Conservation (phyloP, 2,329 filamentous ascomycete genomes). For the Dendryphion nanum region DNA sequence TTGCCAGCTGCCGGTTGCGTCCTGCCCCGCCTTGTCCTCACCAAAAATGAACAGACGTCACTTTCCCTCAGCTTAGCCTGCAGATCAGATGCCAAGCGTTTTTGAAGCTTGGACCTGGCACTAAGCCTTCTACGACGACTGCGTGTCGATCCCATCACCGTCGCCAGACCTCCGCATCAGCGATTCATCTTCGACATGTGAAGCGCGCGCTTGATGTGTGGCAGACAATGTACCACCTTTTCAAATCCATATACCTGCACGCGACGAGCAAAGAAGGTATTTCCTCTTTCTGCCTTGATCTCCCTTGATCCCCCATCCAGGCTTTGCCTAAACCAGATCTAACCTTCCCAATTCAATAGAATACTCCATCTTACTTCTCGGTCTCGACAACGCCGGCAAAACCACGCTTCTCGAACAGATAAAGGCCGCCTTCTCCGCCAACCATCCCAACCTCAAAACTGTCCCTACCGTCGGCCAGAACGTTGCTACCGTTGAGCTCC, state of each 20-base stretch:
- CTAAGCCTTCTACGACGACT: too few species aligned
- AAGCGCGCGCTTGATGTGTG: conserved; percentile 2
- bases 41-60: conserved; percentile 7
- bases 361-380: conserved; percentile 95
- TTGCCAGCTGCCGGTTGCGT: too few species aligned
- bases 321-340: conserved; percentile 6
- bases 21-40: conserved; percentile 21
- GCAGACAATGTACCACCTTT: conserved; percentile 82
- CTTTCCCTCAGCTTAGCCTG: neutral
- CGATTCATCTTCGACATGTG: conserved; percentile 1
- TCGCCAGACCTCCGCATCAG: neutral
- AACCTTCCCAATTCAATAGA: conserved; percentile 61
- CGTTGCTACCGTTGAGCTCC: conserved; percentile 81
- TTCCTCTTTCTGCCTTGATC: conserved; percentile 2
- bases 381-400: conserved; percentile 97
- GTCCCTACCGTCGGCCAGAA: conserved; percentile 98
- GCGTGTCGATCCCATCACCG: conserved; percentile 11
- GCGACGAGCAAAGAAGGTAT: conserved; percentile 94
- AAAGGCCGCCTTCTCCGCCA: conserved; percentile 76
- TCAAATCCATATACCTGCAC: conserved; percentile 91
- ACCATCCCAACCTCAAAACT: conserved; percentile 73
- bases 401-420: conserved; percentile 97
- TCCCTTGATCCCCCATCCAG: conserved; percentile 2
- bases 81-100: too few species aligned
- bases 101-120: too few species aligned